These are phyloP conservation scores for Heterobasidion irregulare DNA, from an alignment of 1,284 basidiomycete genomes.

Conservation along the genomic window DNA sequence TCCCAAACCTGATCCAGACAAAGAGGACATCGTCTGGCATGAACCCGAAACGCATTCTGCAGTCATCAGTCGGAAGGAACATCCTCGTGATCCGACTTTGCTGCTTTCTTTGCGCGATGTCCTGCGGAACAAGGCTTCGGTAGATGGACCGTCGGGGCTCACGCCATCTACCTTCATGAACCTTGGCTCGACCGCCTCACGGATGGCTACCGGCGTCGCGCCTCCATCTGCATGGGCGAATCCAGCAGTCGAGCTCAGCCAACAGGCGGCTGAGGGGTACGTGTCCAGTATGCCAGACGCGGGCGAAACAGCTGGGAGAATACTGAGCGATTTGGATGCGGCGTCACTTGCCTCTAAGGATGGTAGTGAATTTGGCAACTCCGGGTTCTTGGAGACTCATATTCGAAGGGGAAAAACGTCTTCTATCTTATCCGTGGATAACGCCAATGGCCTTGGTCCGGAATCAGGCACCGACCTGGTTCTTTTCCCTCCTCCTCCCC, in stretches of 20 bases:
- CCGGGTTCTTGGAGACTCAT: slow-evolving; percentile 27
- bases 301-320: slow-evolving; percentile 33
- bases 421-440: slow-evolving; percentile 32
- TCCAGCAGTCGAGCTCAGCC: slow-evolving; percentile 48
- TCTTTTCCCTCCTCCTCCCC: slow-evolving; percentile 7
- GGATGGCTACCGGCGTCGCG: slow-evolving; percentile 10
- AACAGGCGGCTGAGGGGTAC: slow-evolving; percentile 40
- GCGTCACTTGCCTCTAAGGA: slow-evolving; percentile 16
- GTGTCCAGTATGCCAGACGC: slow-evolving; percentile 30
- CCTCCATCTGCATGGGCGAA: slow-evolving; percentile 48
- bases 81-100: slow-evolving; percentile 48
- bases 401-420: slow-evolving; percentile 28
- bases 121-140: slow-evolving; percentile 39
- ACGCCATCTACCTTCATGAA: slow-evolving; percentile 11
- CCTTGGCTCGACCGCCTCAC: slow-evolving; percentile 5
- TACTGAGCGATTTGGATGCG: slow-evolving; percentile 41
- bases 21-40: slow-evolving; percentile 49
- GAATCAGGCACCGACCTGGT: slow-evolving; percentile 8
- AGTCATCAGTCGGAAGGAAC: slow-evolving; percentile 52
- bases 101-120: slow-evolving; percentile 54
- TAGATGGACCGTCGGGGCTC: slow-evolving; percentile 12
- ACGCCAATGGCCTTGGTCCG: slow-evolving; percentile 24
- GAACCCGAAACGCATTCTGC: slow-evolving; percentile 53
- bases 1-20: slow-evolving; percentile 45
- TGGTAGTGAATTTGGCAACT: slow-evolving; percentile 13